A percentile compares a stretch with the other conserved stretches of the same genome.
Conservation (phyloP, 2,329 filamentous ascomycete species). For the Aspergillus intermedius region DNA sequence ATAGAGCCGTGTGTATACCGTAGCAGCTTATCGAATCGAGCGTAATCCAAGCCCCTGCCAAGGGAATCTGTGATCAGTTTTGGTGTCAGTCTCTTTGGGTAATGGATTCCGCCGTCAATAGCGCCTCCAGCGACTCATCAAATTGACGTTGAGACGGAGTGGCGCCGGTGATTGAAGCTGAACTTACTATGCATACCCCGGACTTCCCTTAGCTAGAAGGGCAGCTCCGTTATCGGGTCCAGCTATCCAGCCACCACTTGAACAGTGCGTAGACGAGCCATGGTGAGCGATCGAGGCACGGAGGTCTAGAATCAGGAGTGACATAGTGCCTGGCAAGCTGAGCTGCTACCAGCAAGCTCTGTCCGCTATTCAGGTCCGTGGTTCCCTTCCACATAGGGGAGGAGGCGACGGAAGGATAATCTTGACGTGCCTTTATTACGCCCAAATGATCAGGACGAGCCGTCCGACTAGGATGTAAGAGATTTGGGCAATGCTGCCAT, state of each 20-base stretch:
- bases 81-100: neutral
- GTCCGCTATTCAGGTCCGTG: neutral
- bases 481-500: neutral
- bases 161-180: neutral
- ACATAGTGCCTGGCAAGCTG: conserved; percentile 4
- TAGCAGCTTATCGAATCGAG: neutral
- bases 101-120: neutral
- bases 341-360: neutral
- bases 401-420: conserved; percentile 9
- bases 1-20: neutral
- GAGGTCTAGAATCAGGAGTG: conserved; percentile 5
- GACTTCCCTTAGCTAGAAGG: too few relatives aligned
- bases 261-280: conserved; percentile 4
- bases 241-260: neutral
- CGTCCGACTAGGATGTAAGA: neutral
- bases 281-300: conserved; percentile 10
- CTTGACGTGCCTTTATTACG: conserved; percentile 19
- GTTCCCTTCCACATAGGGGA: neutral
- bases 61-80: neutral
- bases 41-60: neutral
- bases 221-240: too few relatives aligned
- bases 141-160: neutral
- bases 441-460: conserved; percentile 10
- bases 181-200: neutral
- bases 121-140: neutral